A percentile compares a stretch with the other conserved stretches of the same genome.
These are phyloP conservation scores for Graphilbum fragrans DNA, from an alignment of 2,329 filamentous ascomycete species.

Conservation along the genomic window DNA sequence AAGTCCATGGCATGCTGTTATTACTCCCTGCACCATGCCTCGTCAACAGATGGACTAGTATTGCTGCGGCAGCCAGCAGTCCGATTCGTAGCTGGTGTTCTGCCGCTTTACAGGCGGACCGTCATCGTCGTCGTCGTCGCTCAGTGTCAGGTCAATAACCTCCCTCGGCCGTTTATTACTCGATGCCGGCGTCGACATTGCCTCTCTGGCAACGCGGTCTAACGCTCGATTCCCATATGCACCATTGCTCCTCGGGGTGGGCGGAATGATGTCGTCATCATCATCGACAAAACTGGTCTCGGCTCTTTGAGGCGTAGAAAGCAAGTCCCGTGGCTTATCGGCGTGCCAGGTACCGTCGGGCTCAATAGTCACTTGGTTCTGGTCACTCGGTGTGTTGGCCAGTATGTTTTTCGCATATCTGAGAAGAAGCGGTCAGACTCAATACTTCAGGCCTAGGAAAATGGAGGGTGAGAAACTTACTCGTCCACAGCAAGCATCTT, in stretches of 20 bases:
- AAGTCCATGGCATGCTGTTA: too few species aligned
- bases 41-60: too few species aligned
- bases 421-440: not conserved
- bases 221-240: too few species aligned
- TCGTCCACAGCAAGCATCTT: slow-evolving; percentile 79
- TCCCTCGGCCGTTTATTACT: slow-evolving; percentile 34
- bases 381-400: slow-evolving; percentile 52
- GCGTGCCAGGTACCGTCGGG: slow-evolving; percentile 66
- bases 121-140: slow-evolving; percentile 35
- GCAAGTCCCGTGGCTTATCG: slow-evolving; percentile 14
- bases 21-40: too few species aligned
- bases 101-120: slow-evolving; percentile 35
- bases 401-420: slow-evolving; percentile 86
- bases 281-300: slow-evolving; percentile 18
- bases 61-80: not conserved
- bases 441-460: too few species aligned
- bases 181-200: slow-evolving; percentile 6
- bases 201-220: not conserved
- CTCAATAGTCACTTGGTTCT: slow-evolving; percentile 83
- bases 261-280: slow-evolving; percentile 39
- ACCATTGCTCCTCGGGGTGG: not conserved
- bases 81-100: slow-evolving; percentile 6
- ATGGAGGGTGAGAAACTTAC: too few species aligned
- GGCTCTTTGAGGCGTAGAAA: slow-evolving; percentile 4
- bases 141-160: slow-evolving; percentile 48